Base-by-base conservation (phyloP, 2,329 filamentous ascomycete genomes). In the Monosporascus sp. region DNA sequence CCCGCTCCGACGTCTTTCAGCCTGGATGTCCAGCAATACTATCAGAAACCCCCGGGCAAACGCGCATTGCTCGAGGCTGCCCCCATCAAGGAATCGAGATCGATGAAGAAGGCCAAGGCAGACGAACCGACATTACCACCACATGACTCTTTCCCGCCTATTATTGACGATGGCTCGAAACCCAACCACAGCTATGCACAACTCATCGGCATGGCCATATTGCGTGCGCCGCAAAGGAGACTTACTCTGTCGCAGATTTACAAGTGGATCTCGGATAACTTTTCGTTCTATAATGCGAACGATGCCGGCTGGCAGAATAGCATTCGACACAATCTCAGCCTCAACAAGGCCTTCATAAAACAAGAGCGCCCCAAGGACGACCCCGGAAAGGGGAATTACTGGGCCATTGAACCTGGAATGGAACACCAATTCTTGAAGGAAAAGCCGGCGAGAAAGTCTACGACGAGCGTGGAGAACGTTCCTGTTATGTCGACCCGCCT, bases 301-400 rank as follows among this genome's bases (percentile, higher is more conserved):
- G 91, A 97, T 64, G 85, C 89, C 11, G 93, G 94, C 58, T 99
- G 94, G 94, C 93, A 97, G 72, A 99, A 99, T 72, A 97, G 94
- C 75, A 99, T 99, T 69, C 88, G 94, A 36, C 94, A 99, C 72
- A 99, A 99, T 63, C 83, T 99, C 36, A 97, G 92, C 67, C 78
- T 99, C 45, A 96, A 97, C 78, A 97, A 97, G 74, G 90, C 89
- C 47, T 97, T 97, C 67, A 86, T 92, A 68, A 97, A 97, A 74
- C 88, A 96, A 66, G 92, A 97, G 71, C 83, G 94, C 54, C 91
- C 92, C 53, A 97, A 97, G 77, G 92, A 97, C 67, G 94, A 97
- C 65, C 92, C 93, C 3, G 94, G 94, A 63, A 97, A 97, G 73
- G 94, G 94, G 44, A 93, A 96, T 71, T 97, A 97, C 74, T 97